phyloP scores from a whole-genome alignment of 345 rosid genomes.

The Aethionema arabicum region DNA sequence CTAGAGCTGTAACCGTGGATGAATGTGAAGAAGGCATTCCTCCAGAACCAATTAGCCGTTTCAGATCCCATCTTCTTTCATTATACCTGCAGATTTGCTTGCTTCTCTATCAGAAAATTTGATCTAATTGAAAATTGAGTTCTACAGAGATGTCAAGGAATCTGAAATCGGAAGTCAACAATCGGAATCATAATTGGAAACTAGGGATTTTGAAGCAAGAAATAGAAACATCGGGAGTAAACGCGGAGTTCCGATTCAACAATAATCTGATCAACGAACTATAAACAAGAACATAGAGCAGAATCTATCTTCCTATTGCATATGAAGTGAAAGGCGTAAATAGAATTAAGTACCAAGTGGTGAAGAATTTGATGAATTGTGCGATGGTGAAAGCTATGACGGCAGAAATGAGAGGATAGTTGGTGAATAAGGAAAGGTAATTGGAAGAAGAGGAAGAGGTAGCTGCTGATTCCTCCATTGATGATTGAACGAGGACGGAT shows the following conservation, averaged over 20 bases:
- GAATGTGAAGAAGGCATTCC: conserved; percentile 99
- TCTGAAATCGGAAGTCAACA: neutral
- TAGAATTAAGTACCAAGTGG: conserved; percentile 48
- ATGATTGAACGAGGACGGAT: neutral
- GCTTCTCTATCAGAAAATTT: conserved; percentile 1
- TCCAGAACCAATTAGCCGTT: conserved; percentile 79
- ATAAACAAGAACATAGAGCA: conserved; percentile 1
- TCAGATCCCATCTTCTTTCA: conserved; percentile 67
- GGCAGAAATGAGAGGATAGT: conserved; percentile 69
- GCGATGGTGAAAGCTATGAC: conserved; percentile 57
- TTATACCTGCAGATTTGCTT: conserved; percentile 55
- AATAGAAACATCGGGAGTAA: no score
- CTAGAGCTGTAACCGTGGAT: conserved; percentile 71
- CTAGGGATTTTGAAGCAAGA: neutral
- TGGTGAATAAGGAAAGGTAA: conserved; percentile 42
- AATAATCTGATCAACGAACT: neutral
- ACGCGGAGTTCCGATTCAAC: neutral
- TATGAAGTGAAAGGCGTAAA: neutral
- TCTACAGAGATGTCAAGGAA: neutral
- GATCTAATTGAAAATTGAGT: conserved; percentile 39
- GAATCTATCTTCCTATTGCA: neutral
- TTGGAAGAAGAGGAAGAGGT: conserved; percentile 39
- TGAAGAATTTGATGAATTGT: conserved; percentile 65
- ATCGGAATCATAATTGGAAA: neutral
- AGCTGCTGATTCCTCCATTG: conserved; percentile 39